phyloP scores from a whole-genome alignment of 306 rosid genomes.

The Macrotyloma uniflorum region DNA sequence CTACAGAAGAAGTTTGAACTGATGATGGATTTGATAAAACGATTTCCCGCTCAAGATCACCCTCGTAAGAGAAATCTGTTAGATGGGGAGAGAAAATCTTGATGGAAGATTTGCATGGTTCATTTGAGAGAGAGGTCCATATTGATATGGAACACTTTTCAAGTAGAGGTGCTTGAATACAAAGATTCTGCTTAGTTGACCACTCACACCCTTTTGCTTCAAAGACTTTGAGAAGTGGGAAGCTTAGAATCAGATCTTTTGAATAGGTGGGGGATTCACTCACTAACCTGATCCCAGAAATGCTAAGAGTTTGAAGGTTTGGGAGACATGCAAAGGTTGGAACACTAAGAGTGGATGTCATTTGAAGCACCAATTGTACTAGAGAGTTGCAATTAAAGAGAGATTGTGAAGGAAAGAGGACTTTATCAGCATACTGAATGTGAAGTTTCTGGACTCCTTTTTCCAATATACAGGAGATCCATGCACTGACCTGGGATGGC shows the following conservation, averaged over 20 bases:
- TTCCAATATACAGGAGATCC: conserved; percentile 42
- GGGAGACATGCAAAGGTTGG: conserved; percentile 40
- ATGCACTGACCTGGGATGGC: conserved; percentile 25
- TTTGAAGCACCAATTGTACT: conserved; percentile 46
- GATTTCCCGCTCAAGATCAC: neutral
- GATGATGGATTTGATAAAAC: neutral
- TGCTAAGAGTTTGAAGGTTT: conserved; percentile 41
- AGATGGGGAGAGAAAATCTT: neutral
- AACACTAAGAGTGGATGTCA: conserved; percentile 39
- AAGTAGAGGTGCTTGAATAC: conserved; percentile 28
- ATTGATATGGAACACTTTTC: conserved; percentile 32
- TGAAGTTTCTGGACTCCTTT: conserved; percentile 35
- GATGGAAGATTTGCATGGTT: conserved; percentile 20
- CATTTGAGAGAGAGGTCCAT: conserved; percentile 30
- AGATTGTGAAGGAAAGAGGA: conserved; percentile 23
- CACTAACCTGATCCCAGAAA: conserved; percentile 39
- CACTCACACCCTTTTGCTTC: conserved; percentile 46
- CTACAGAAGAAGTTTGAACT: neutral
- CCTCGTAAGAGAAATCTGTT: neutral
- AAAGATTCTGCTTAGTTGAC: conserved; percentile 29
- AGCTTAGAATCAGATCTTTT: conserved; percentile 32
- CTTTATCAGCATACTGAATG: conserved; percentile 39
- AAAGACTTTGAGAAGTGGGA: conserved; percentile 39
- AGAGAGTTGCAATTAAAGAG: conserved; percentile 45
- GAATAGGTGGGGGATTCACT: conserved; percentile 37